Base-by-base conservation (phyloP, 805 yeast species). In the Lipomyces sp. region DNA sequence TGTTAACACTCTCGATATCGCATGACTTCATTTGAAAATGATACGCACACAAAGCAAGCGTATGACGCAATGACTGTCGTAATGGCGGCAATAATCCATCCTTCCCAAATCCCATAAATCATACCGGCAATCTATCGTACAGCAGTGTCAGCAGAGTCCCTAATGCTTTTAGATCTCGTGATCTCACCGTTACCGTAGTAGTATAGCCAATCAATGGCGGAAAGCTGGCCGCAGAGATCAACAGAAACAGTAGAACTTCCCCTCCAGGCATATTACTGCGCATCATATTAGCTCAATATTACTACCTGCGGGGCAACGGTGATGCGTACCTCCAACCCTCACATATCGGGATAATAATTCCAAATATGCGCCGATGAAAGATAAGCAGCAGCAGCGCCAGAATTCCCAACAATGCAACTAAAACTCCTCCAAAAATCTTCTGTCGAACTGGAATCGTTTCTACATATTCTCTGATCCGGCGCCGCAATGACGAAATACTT, bases 191-290 rank as follows among this genome's bases (percentile, higher is more conserved):
- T 15, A 73, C 65, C 4, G 64, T 65, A 10, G 88, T 82, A 3
- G 94, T 84, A 78, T 88, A 93, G 0, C 99, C 99, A 42, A 92
- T 77, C 71, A 94, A 70, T 1, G 98, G 99, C 1, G 99, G 98
- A 80, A 94, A 93, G 0, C 95, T 87, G 3, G 93, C 92, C 1
- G 83, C 34, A 70, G 88, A 84, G 2, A 92, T 77, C 57, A 88
- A 75, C 3, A 77, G 18, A 60, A 87, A 83, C 64, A 93, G 70
- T 2, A 80, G 66, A 2, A 78, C 65, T 69, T 78, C 75, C 54
- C 81, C 80, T 24, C 75, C 75, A 30, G 72, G 73, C 63, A 77
- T 70, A 42, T 70, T 70, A 29, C 74, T 69, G 30, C 54, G 34
- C n/a, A 8, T 37, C 37, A 34, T 33, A 63, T 48, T 32, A 30